Percentiles rank a stretch among this genome's conserved stretches.
Evolutionary conservation across 495 filamentous ascomycete genomes (phyloP).

Genomic region (Penicillium steckii): DNA sequence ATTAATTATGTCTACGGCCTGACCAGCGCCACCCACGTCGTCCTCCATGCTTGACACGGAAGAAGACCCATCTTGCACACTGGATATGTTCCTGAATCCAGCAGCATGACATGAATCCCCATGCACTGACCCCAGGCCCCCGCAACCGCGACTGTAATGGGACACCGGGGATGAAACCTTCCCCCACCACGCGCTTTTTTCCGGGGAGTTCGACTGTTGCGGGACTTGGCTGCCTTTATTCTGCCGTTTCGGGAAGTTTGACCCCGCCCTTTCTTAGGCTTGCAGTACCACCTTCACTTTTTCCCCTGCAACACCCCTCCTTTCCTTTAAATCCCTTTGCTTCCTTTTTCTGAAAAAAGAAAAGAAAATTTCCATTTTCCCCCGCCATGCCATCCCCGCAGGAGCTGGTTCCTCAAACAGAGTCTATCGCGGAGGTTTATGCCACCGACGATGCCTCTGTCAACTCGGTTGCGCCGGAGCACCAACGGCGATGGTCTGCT

Average conservation of each 20-base stretch:
- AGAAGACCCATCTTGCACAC: not conserved
- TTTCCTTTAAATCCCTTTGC: not conserved
- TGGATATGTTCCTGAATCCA: too few species aligned
- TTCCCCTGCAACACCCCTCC: conserved; percentile 1
- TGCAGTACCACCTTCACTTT: conserved; percentile 2
- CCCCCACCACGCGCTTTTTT: conserved; percentile 16
- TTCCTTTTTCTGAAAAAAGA: not conserved
- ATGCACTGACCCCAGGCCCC: not conserved
- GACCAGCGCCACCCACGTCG: not conserved
- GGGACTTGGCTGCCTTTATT: conserved; percentile 10
- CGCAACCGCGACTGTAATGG: conserved; percentile 16
- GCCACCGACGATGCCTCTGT: conserved; percentile 46
- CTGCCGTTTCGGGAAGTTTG: not conserved
- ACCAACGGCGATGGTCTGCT: conserved; percentile 63
- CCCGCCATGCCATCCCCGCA: conserved; percentile 45
- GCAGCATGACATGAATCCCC: too few species aligned
- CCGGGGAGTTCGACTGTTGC: conserved; percentile 8
- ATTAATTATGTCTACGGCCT: too few species aligned
- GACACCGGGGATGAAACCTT: conserved; percentile 16
- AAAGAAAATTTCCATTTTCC: conserved; percentile 6
- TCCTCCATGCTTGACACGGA: too few species aligned
- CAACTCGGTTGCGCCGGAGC: conserved; percentile 33
- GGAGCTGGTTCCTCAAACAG: conserved; percentile 48
- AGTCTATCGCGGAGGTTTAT: conserved; percentile 50
- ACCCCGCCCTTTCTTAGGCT: conserved; percentile 1